Evolutionary conservation across 2,329 filamentous ascomycete species (phyloP), one percentile per base, ranked within the genome.

Genomic region (Colletotrichum melonis): DNA sequence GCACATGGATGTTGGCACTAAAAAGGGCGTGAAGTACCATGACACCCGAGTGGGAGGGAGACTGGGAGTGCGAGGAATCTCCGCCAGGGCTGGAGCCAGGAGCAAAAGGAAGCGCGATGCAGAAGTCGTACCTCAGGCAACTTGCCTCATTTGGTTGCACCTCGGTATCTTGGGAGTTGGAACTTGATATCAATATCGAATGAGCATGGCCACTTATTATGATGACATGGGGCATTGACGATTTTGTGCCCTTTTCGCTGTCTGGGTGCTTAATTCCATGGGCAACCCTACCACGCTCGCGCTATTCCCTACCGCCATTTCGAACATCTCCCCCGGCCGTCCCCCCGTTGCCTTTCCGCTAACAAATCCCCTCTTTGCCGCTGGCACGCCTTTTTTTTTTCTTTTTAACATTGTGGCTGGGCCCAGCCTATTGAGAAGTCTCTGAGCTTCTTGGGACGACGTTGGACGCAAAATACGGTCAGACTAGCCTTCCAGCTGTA

Each of bases 101-200:
- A 35, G 32, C 32, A 54, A 7, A 46, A 63, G 22, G 42, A 35
- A 32, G 28, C 46, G 46, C 60, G 28, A 54, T 54, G 12, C 4
- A 63, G 28, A 63, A 24, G 19, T 52, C 28, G 22, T 63, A 35
- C 60, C 42, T 52, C 58, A 58, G 69, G 49, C 57, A 68, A 63
- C 64, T 63, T 68, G 64, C 64, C 64, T 28, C 54, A 57, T 63
- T 58, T 63, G 52, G 69, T 16, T 38, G 22, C 52, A 28, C 56
- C 63, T 64, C 42, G 59, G 66, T 60, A 52, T 30, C 26, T 67
- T 59, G 55, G 24, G 32, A 49, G 59, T 56, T 64, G 59, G 67
- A 49, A 59, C 28, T 70, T 49, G 70, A 73, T 65, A 70, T 70
- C 70, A 56, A 65, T 65, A 57, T 73, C 60, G 46, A 62, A 56